These are phyloP conservation scores for Letharia columbiana DNA, from an alignment of 495 filamentous ascomycete genomes.

Conservation along the genomic window DNA sequence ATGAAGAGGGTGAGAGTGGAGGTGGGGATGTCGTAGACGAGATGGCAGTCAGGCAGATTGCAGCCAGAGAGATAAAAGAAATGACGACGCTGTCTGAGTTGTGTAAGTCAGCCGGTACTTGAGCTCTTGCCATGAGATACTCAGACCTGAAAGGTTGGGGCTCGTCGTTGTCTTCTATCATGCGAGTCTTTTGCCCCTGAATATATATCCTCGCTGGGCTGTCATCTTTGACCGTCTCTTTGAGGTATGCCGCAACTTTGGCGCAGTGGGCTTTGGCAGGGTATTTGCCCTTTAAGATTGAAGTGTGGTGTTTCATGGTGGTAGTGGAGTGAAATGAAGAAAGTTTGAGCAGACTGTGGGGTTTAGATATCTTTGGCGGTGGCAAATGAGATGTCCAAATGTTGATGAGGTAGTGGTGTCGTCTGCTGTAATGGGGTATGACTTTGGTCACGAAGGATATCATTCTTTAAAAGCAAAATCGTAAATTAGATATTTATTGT, in stretches of 20 bases:
- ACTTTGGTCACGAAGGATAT: not conserved
- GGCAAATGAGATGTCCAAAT: not conserved
- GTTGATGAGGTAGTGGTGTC: not conserved
- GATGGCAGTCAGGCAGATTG: slow-evolving; percentile 67
- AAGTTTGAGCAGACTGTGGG: not conserved
- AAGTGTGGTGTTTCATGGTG: slow-evolving; percentile 13
- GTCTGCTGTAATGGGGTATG: not conserved
- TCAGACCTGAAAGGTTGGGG: slow-evolving; percentile 55
- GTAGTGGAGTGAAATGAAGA: not conserved
- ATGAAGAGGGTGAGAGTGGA: slow-evolving; percentile 81
- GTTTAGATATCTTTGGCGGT: not conserved
- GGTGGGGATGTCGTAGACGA: slow-evolving; percentile 68
- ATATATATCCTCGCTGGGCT: slow-evolving; percentile 64
- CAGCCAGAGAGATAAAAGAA: slow-evolving; percentile 97
- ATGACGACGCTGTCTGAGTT: slow-evolving; percentile 66
- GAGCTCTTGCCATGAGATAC: not conserved
- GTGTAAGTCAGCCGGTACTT: slow-evolving; percentile 6
- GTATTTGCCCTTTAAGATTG: slow-evolving; percentile 64
- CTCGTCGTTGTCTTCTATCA: slow-evolving; percentile 80
- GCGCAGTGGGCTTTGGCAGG: slow-evolving; percentile 87
- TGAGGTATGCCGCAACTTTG: slow-evolving; percentile 70
- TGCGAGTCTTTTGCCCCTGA: slow-evolving; percentile 67
- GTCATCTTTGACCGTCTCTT: slow-evolving; percentile 47
- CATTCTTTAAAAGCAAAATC: not conserved
- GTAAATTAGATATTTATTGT: not conserved